These are phyloP conservation scores for Zoysia matrella DNA, from an alignment of 202 grass and related monocot genomes.

Conservation along the genomic window DNA sequence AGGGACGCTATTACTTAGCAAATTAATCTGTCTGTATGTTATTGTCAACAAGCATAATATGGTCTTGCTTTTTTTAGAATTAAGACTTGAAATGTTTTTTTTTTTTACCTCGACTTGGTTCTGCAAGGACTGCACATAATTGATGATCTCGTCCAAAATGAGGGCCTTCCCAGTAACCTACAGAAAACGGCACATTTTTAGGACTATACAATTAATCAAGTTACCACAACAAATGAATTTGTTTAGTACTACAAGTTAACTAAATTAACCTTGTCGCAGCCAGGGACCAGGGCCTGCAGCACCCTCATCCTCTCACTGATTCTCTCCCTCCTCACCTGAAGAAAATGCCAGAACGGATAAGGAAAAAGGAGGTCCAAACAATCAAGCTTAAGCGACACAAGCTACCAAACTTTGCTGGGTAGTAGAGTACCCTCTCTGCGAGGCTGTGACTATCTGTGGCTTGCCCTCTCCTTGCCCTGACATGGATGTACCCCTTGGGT, in stretches of 20 bases:
- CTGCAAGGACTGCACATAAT: conserved; percentile 86
- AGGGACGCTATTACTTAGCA: not conserved
- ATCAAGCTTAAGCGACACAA: conserved; percentile 1
- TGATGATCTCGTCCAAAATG: conserved; percentile 89
- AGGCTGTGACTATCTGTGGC: conserved; percentile 67
- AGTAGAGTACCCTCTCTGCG: not conserved
- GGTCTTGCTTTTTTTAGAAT: not conserved
- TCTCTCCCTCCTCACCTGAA: conserved; percentile 89
- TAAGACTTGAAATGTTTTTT: not conserved
- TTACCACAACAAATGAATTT: not conserved
- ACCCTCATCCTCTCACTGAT: conserved; percentile 95
- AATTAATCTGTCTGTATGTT: not conserved
- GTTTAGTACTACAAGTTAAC: not conserved
- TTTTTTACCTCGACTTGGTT: conserved; percentile 84
- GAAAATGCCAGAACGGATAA: conserved; percentile 39
- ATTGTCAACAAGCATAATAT: not conserved
- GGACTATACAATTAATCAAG: not conserved
- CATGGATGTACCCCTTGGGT: conserved; percentile 83
- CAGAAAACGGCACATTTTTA: conserved; percentile 22
- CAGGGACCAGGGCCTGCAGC: conserved; percentile 84
- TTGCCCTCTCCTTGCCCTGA: conserved; percentile 92
- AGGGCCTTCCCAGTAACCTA: conserved; percentile 84
- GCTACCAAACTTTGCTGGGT: conserved; percentile 15
- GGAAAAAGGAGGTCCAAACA: conserved; percentile 35
- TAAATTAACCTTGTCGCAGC: conserved; percentile 79